These are phyloP conservation scores for Populus ilicifolia DNA, from an alignment of 345 rosid species.

Conservation along the genomic window DNA sequence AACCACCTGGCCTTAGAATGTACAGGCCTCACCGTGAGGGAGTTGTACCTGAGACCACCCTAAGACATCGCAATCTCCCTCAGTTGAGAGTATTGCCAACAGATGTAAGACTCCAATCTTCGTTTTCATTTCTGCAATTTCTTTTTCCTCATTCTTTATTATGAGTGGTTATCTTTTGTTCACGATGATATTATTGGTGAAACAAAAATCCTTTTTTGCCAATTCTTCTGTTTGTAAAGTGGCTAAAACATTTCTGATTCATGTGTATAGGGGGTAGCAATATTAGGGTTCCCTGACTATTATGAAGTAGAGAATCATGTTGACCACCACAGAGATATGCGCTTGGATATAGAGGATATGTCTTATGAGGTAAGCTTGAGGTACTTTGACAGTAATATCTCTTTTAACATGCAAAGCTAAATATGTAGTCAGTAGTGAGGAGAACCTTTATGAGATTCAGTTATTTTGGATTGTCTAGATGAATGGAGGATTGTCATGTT, in stretches of 20 bases:
- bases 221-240: background rate
- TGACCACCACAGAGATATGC: conserved; percentile 88
- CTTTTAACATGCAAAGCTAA: background rate
- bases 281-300: conserved; percentile 48
- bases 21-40: conserved; percentile 32
- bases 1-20: conserved; percentile 46
- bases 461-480: background rate
- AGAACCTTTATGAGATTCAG: background rate
- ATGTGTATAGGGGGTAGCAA: conserved; percentile 60
- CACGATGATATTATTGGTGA: background rate
- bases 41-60: conserved; percentile 27
- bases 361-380: conserved; percentile 64
- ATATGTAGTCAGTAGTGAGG: background rate
- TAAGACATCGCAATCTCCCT: conserved; percentile 50
- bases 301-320: conserved; percentile 43
- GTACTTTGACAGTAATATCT: background rate
- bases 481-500: background rate
- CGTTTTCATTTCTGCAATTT: background rate
- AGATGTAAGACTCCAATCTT: conserved; percentile 43
- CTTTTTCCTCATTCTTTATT: conserved; percentile 1
- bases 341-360: conserved; percentile 88
- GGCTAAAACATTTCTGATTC: conserved; percentile 9
- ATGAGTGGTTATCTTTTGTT: background rate
- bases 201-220: background rate
- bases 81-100: conserved; percentile 50